Percentiles rank a stretch among this genome's conserved stretches.
phyloP scores from a whole-genome alignment of 225 moss, liverwort and hornwort species.

The Thuidium tamariscinum region DNA sequence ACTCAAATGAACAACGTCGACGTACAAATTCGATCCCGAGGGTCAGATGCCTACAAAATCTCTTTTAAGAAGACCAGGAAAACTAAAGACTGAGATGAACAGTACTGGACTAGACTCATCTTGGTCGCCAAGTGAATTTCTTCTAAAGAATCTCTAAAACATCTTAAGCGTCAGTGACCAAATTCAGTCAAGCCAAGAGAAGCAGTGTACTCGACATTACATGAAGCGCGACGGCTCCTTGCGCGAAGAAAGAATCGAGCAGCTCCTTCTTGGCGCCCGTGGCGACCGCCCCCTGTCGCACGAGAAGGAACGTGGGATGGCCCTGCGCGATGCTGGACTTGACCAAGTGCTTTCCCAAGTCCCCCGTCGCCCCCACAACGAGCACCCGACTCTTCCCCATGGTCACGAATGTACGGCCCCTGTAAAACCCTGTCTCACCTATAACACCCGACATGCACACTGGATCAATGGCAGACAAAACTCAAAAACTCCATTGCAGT shows the following conservation, averaged over 20 bases:
- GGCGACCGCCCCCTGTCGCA: not conserved
- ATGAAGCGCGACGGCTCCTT: not conserved
- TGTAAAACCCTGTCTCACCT: not conserved
- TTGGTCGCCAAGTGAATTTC: not conserved
- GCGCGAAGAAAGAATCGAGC: not conserved
- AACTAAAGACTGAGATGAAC: not conserved
- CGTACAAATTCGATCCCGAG: not conserved
- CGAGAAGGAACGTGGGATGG: not conserved
- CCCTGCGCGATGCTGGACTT: not conserved
- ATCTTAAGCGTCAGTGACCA: not conserved
- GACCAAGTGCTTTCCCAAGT: not conserved
- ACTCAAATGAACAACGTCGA: not conserved
- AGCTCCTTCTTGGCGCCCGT: not conserved
- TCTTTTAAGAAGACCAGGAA: too few relatives aligned
- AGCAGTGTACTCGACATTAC: not conserved
- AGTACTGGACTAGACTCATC: not conserved
- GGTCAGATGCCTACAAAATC: too few relatives aligned
- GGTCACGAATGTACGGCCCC: not conserved
- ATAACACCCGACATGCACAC: too few relatives aligned
- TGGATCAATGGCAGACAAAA: not conserved
- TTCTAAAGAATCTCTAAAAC: not conserved
- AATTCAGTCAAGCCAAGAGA: not conserved
- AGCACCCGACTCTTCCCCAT: slow-evolving; percentile 11
- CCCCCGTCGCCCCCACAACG: slow-evolving; percentile 4
- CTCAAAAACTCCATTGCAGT: not conserved